Evolutionary conservation across 2,329 filamentous ascomycete species (phyloP).

Genomic region (Aphanocladium album): DNA sequence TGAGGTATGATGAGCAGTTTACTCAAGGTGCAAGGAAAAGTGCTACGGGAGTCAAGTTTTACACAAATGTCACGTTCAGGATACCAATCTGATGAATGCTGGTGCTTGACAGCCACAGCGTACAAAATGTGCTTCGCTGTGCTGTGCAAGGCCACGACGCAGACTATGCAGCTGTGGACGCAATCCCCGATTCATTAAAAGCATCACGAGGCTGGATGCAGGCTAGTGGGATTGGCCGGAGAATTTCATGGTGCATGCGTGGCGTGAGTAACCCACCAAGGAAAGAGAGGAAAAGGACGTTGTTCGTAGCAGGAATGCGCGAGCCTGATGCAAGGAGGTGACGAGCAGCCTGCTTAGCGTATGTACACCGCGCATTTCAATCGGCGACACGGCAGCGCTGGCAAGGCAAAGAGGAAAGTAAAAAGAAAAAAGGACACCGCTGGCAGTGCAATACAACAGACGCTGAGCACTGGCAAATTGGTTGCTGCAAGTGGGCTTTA

Average conservation of each 20-base stretch:
- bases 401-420: no score
- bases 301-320: neutral
- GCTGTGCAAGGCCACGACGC: neutral
- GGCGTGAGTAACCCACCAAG: neutral
- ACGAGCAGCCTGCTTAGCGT: neutral
- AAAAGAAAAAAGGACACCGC: no score
- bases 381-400: neutral
- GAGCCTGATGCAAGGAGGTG: neutral
- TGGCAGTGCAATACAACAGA: no score
- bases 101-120: no score
- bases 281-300: neutral
- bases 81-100: no score
- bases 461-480: neutral
- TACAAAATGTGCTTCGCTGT: no score
- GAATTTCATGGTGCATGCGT: neutral
- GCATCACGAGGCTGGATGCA: conserved; percentile 2
- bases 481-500: neutral
- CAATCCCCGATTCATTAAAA: neutral
- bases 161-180: neutral
- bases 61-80: no score
- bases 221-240: conserved; percentile 3
- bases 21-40: no score
- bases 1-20: no score
- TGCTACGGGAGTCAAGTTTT: no score
- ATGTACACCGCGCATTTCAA: neutral